phyloP scores from a whole-genome alignment of 805 yeast species.

The Lipomyces yamanashiensis region DNA sequence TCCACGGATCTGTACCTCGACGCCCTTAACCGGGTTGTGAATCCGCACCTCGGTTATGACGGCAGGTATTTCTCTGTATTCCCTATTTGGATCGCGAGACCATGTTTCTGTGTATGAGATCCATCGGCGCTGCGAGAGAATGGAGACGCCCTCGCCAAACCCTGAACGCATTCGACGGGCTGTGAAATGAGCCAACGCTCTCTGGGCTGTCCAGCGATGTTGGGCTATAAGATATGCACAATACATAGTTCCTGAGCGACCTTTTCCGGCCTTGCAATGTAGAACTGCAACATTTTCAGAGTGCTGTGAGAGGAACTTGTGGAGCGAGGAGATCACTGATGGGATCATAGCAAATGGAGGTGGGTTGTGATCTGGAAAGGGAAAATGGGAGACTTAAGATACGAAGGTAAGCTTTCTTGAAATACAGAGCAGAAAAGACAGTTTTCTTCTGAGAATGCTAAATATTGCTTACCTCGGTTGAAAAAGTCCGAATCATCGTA shows the following conservation, averaged over 20 bases:
- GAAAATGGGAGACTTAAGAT: constrained; percentile 49
- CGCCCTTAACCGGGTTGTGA: constrained; percentile 34
- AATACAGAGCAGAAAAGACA: not conserved
- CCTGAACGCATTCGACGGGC: constrained; percentile 58
- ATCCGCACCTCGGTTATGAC: constrained; percentile 35
- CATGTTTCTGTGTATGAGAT: constrained; percentile 59
- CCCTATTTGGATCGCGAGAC: constrained; percentile 35
- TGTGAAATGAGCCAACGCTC: constrained; percentile 61
- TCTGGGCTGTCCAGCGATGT: constrained; percentile 47
- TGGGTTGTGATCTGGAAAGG: constrained; percentile 79
- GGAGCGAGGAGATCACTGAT: constrained; percentile 52
- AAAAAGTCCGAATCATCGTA: constrained; percentile 49
- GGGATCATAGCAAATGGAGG: constrained; percentile 65
- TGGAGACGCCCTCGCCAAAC: constrained; percentile 71
- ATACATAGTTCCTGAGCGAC: constrained; percentile 79
- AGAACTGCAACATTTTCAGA: constrained; percentile 62
- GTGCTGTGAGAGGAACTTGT: constrained; percentile 47
- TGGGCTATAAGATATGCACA: constrained; percentile 70
- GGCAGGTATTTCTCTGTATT: constrained; percentile 34
- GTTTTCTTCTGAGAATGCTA: too few species aligned
- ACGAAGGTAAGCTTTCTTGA: not conserved
- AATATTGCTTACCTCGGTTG: constrained; percentile 33
- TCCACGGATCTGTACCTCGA: constrained; percentile 36
- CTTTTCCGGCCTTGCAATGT: constrained; percentile 92
- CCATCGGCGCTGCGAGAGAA: constrained; percentile 69